Percentiles rank a stretch among this genome's conserved stretches.
Conservation (phyloP, 2,329 filamentous ascomycete genomes). For the Neocucurbitaria cava region DNA sequence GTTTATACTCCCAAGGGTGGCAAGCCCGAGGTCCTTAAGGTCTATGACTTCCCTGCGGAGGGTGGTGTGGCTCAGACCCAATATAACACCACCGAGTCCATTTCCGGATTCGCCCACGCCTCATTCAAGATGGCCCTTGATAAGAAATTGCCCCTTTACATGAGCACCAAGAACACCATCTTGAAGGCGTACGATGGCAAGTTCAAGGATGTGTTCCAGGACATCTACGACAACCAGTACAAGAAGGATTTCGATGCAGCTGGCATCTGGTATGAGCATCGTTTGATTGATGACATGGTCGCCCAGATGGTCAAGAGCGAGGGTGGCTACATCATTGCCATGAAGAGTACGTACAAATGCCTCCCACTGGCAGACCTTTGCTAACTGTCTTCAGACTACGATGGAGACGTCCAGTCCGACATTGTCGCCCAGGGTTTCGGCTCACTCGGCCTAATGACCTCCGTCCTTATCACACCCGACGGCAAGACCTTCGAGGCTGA, state of each 20-base stretch:
- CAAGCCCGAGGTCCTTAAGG: constrained; percentile 83
- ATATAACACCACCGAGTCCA: constrained; percentile 98
- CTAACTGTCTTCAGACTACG: constrained; percentile 74
- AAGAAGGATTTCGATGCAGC: constrained; percentile 87
- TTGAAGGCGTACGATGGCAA: constrained; percentile 98
- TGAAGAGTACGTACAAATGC: constrained; percentile 76
- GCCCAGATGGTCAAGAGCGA: constrained; percentile 99
- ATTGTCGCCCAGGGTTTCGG: constrained; percentile 98
- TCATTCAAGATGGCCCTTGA: constrained; percentile 93
- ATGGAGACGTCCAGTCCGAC: constrained; percentile 98
- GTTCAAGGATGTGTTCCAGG: constrained; percentile 99
- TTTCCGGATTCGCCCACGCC: constrained; percentile 91
- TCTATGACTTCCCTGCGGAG: constrained; percentile 85
- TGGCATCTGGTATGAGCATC: constrained; percentile 99
- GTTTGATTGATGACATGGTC: constrained; percentile 99
- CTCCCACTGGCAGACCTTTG: constrained; percentile 9
- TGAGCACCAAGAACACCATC: constrained; percentile 99
- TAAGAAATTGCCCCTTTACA: constrained; percentile 92
- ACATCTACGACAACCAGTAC: constrained; percentile 89
- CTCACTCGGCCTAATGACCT: constrained; percentile 98
- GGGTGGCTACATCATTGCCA: constrained; percentile 94
- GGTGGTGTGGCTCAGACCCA: constrained; percentile 92
- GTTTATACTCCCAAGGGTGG: constrained; percentile 87
- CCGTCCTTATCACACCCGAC: constrained; percentile 93
- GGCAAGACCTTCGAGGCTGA: constrained; percentile 98